Base-by-base conservation (phyloP, 2,329 filamentous ascomycete genomes). In the Aspergillus glaucus region DNA sequence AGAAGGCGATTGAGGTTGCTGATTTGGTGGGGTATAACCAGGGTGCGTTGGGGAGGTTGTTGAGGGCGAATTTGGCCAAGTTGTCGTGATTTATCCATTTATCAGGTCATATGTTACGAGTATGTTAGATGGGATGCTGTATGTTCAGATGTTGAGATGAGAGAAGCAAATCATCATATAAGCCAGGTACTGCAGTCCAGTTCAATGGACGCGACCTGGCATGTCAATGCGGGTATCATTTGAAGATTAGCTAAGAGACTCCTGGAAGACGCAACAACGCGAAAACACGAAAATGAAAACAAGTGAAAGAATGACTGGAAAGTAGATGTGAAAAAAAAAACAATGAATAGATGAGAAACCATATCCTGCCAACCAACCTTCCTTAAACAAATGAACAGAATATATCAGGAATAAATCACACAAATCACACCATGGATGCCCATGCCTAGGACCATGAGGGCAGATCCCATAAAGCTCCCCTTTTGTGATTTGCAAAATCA, bases 1-100 rank as follows among this genome's bases (percentile, higher is more conserved):
- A 55, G 34, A 71, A 65, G 46, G 66, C 69, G 0, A 60, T 72
- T 49, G 50, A 52, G 17, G 22, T 73, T 46, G 68, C 69, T 9
- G 55, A 55, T 17, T 51, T 63, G 45, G 54, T 64, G 37, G 48
- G 43, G 42, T 55, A 59, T 41, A 49, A 55, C 6, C 26, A 30
- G 4, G 62, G 62, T 2, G 43, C 47, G 8, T 44, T 69, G 46
- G 56, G 56, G 46, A 45, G 42, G 8, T 44, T 62, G 19, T 47
- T 71, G 22, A 51, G 61, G 45, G 48, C 47, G 15, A 68, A 64
- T n/a, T 60, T 62, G 52, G 54, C 47, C 19, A 58, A 53, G 26
- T 52, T 68, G 51, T 50, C 48, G 36, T 45, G 36, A 6, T 15
- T 43, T 19, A 6, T 19, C 8, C 37, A 10, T 22, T 30, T 30